Evolutionary conservation across 140 eudicot genomes (phyloP), one percentile per base, ranked within the genome.

Genomic region (Flaveria floridana): DNA sequence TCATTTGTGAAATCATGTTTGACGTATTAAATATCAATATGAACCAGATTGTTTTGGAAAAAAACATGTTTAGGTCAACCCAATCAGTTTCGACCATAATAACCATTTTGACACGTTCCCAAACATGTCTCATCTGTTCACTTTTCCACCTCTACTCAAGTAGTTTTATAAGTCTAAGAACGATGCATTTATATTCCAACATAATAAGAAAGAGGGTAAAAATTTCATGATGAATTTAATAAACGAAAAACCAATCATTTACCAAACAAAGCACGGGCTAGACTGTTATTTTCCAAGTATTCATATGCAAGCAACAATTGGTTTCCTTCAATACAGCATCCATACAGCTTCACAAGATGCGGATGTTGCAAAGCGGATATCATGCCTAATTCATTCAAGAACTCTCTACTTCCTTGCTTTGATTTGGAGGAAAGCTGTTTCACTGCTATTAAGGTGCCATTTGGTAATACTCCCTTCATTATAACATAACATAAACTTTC

Each of bases 401-500:
- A 89, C 68, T 89, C 90, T 14, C 88, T 84, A 62, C 84, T 89
- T 59, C 91, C 96, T 73, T 89, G 89, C 55, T 70, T 85, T 52
- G 95, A 88, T 70, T 80, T 88, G 34, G 95, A 63, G 47, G 91
- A 88, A 44, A 88, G 95, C 59, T 84, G 91, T 81, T 88, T 88
- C 69, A 88, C 95, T 1, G 95, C 95, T 21, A 88, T 84, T 48
- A 76, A 48, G 16, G 86, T 80, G n/a, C 92, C 91, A 69, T 86
- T 85, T 4, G 80, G 57, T 28, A 89, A 65, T 16, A 78, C 59
- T 48, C 95, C 95, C 95, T 88, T 61, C 82, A 80, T 18, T 12
- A 50, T 25, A 41, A 72, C 8, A 70, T 2, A 19, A 68, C 2
- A 65, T 28, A 14, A 65, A 8, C 16, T 21, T 63, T 39, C 50